Evolutionary conservation across 306 rosid species (phyloP).

Genomic region (Nissolia schottii): DNA sequence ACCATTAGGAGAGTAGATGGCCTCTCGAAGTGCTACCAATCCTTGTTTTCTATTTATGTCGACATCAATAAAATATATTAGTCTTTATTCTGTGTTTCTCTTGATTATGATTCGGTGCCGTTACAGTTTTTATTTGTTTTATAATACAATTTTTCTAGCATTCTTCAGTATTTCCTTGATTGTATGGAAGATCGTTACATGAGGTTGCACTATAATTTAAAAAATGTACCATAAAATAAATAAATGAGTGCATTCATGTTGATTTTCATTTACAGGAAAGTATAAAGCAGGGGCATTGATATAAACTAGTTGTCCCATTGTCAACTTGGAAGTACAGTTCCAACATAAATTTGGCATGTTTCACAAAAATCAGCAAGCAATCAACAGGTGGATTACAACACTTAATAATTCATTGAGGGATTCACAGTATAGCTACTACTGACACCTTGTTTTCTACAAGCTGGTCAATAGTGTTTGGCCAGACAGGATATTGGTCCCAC

Average conservation of each 20-base stretch:
- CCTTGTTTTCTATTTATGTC: too few relatives aligned
- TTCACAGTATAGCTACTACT: not conserved
- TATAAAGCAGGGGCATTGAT: not conserved
- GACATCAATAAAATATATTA: too few relatives aligned
- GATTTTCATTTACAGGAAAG: not conserved
- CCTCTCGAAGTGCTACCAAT: too few relatives aligned
- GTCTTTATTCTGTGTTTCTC: too few relatives aligned
- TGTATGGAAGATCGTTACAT: too few relatives aligned
- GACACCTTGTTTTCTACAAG: not conserved
- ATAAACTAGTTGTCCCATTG: too few relatives aligned
- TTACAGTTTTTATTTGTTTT: too few relatives aligned
- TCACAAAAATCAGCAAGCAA: not conserved
- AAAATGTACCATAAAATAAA: not conserved
- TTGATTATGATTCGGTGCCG: too few relatives aligned
- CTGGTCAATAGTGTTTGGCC: constrained; percentile 1
- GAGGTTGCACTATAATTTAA: not conserved
- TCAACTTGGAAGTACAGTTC: not conserved
- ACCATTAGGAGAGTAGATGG: too few relatives aligned
- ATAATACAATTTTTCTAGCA: too few relatives aligned
- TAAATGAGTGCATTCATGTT: not conserved
- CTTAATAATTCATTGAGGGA: not conserved
- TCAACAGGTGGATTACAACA: not conserved
- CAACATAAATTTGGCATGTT: not conserved
- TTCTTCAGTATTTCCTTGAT: too few relatives aligned
- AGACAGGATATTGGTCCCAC: not conserved